These are phyloP conservation scores for Protomyces inouyei DNA, from an alignment of 1,139 yeast genomes.

Conservation along the genomic window DNA sequence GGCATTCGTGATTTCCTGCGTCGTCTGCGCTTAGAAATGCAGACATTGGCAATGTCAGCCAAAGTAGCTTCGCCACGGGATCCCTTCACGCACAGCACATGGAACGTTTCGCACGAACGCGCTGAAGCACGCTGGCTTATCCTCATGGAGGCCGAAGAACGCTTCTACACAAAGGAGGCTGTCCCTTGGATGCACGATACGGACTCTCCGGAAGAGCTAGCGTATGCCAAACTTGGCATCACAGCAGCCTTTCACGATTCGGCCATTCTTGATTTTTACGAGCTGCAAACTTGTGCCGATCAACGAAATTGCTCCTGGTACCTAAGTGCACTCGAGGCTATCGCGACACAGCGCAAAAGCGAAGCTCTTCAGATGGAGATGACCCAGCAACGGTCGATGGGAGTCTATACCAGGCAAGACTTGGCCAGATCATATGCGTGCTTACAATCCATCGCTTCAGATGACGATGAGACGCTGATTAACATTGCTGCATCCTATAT, in stretches of 20 bases:
- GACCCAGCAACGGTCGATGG: slow-evolving; percentile 50
- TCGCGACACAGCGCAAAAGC: slow-evolving; percentile 48
- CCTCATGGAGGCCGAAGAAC: slow-evolving; percentile 6
- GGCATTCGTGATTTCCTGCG: slow-evolving; percentile 14
- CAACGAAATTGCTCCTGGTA: slow-evolving; percentile 6
- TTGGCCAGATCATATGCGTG: slow-evolving; percentile 50
- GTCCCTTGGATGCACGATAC: background rate
- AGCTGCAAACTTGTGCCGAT: slow-evolving; percentile 41
- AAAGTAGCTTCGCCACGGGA: slow-evolving; percentile 8
- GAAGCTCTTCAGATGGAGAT: slow-evolving; percentile 51
- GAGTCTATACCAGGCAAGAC: slow-evolving; percentile 61
- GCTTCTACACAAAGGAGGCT: background rate
- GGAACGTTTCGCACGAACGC: slow-evolving; percentile 10
- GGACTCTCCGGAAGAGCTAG: slow-evolving; percentile 10
- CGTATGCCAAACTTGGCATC: slow-evolving; percentile 54
- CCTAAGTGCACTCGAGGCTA: slow-evolving; percentile 45
- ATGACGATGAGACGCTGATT: slow-evolving; percentile 35
- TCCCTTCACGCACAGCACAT: slow-evolving; percentile 3
- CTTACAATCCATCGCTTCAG: slow-evolving; percentile 30
- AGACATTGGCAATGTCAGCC: slow-evolving; percentile 7
- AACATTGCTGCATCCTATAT: slow-evolving; percentile 28
- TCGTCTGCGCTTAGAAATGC: slow-evolving; percentile 15
- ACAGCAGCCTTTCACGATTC: slow-evolving; percentile 59
- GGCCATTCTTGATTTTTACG: slow-evolving; percentile 58
- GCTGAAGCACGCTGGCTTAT: slow-evolving; percentile 10